Evolutionary conservation across 2,329 filamentous ascomycete species (phyloP).

Genomic region (Fusarium nelsonii): DNA sequence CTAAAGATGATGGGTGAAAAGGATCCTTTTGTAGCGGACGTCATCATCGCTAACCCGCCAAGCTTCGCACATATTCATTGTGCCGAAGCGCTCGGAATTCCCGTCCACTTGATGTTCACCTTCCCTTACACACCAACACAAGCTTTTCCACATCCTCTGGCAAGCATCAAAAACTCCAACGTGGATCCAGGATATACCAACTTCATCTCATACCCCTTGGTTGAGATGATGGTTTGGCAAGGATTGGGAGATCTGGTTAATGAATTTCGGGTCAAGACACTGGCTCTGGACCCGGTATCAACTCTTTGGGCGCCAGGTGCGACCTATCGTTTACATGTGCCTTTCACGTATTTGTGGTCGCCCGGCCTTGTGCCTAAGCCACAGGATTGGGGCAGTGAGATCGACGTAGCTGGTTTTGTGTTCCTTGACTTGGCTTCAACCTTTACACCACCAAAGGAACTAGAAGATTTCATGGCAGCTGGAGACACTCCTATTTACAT

Average conservation of each 20-base stretch:
- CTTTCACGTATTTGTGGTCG: conserved; percentile 80
- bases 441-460: conserved; percentile 68
- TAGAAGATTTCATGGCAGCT: conserved; percentile 67
- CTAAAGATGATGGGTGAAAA: conserved; percentile 73
- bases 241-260: conserved; percentile 85
- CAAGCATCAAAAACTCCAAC: conserved; percentile 79
- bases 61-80: conserved; percentile 84
- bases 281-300: conserved; percentile 79
- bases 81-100: conserved; percentile 81
- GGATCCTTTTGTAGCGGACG: conserved; percentile 75
- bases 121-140: conserved; percentile 83
- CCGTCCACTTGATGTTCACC: conserved; percentile 89
- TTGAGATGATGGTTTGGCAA: conserved; percentile 93
- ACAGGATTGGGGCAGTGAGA: conserved; percentile 74
- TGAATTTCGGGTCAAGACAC: conserved; percentile 75
- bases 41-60: conserved; percentile 88
- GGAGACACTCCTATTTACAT: conserved; percentile 77
- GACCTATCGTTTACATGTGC: conserved; percentile 78
- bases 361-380: conserved; percentile 75
- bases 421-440: conserved; percentile 77
- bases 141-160: conserved; percentile 81
- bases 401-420: conserved; percentile 83
- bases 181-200: conserved; percentile 80
- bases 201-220: conserved; percentile 83
- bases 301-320: conserved; percentile 82